These are phyloP conservation scores for Ascoidea tarda DNA, from an alignment of 805 yeast genomes.

Conservation along the genomic window DNA sequence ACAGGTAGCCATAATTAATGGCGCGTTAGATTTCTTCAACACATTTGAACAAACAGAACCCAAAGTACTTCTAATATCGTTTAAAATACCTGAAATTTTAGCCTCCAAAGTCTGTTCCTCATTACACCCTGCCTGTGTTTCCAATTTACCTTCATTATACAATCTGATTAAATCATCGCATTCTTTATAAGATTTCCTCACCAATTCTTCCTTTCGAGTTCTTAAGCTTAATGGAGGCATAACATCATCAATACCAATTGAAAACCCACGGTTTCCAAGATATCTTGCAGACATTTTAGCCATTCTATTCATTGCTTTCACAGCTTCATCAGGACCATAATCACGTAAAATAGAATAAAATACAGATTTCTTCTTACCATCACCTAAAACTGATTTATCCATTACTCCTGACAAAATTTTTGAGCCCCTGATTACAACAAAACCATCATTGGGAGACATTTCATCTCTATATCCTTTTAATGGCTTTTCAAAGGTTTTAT, in stretches of 20 bases:
- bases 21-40: constrained; percentile 82
- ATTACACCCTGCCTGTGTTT: constrained; percentile 98
- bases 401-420: constrained; percentile 82
- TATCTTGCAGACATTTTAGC: constrained; percentile 96
- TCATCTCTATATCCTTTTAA: constrained; percentile 48
- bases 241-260: constrained; percentile 95
- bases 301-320: constrained; percentile 95
- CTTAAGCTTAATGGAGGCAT: constrained; percentile 79
- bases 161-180: constrained; percentile 82
- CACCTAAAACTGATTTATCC: constrained; percentile 95
- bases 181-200: constrained; percentile 77
- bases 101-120: constrained; percentile 98
- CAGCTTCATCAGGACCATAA: constrained; percentile 94
- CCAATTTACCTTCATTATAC: constrained; percentile 75
- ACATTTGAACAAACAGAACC: constrained; percentile 96
- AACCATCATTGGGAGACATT: constrained; percentile 98
- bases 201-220: constrained; percentile 71
- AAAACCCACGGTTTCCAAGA: constrained; percentile 90
- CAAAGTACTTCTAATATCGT: constrained; percentile 97
- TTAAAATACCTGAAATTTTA: constrained; percentile 87
- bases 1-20: constrained; percentile 97
- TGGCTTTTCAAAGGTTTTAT: constrained; percentile 81
- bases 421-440: constrained; percentile 79
- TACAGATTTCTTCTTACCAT: constrained; percentile 94
- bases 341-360: constrained; percentile 92